Evolutionary conservation across 164 flowering plant genomes (phyloP).

Genomic region (Magnolia sinica): DNA sequence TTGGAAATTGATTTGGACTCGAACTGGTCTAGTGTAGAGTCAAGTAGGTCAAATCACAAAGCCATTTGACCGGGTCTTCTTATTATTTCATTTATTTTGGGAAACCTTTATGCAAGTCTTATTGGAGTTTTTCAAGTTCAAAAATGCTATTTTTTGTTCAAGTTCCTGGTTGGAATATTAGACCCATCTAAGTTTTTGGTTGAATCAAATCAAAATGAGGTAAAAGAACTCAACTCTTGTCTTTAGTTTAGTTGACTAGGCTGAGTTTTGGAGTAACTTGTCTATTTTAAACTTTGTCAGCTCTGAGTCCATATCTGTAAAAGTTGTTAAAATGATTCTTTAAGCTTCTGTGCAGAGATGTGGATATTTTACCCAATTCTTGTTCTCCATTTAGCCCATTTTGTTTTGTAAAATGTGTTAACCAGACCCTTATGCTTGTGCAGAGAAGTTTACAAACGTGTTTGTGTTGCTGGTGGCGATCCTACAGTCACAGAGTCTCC

Average conservation of each 20-base stretch:
- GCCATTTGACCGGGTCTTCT: background rate
- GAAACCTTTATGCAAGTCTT: background rate
- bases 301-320: no score
- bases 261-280: background rate
- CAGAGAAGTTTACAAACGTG: conserved; percentile 59
- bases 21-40: no score
- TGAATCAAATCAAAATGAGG: background rate
- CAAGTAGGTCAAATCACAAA: background rate
- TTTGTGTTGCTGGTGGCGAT: conserved; percentile 88
- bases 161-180: background rate
- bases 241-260: background rate
- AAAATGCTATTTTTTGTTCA: background rate
- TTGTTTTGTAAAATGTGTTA: conserved; percentile 4
- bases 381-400: background rate
- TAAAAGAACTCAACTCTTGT: background rate
- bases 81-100: no score
- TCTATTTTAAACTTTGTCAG: no score
- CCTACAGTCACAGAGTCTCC: conserved; percentile 68
- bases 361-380: no score
- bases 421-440: conserved; percentile 1
- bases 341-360: no score
- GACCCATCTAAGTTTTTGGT: background rate
- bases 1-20: background rate
- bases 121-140: background rate
- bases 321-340: no score